Evolutionary conservation across 1,284 basidiomycete genomes (phyloP), one percentile per base, ranked within the genome.

Genomic region (Meripilus lineatus): DNA sequence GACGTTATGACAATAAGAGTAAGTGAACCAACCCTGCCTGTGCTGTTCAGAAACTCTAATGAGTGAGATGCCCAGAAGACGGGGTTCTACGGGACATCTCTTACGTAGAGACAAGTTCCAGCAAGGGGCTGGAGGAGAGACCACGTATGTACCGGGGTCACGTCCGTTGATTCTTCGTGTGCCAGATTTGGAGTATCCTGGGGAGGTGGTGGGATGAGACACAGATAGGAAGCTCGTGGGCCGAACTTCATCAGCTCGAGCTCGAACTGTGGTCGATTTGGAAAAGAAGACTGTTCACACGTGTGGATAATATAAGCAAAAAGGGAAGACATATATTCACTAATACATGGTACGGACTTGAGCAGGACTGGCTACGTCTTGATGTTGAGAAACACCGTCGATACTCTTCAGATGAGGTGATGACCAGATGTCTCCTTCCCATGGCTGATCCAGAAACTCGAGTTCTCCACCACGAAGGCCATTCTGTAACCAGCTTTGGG

Each of bases 1-100:
- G 48, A 81, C 76, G 66, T 89, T 87, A 67, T 93, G 92, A 70
- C 93, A 95, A 67, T 95, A 95, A 47, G 89, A 85, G 66, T 95
- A 96, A 33, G 93, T 96, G 69, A 95, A 96, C 93, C 93, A 97
- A 32, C 84, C 77, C 73, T 89, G 86, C 56, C 80, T 78, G 63
- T 86, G 83, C 87, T 90, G 57, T 51, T 48, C 44, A 55, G 43
- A 20, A 42, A 51, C 46, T 52, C n/a, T n/a, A n/a, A n/a, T n/a
- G n/a, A n/a, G n/a, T n/a, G n/a, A n/a, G 40, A 20, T 33, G 32
- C 35, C 42, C 18, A 40, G 28, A 10, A 10, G 28, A 30, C 8
- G n/a, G 28, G 28, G 10, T 30, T n/a, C 28, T 8, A 30, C 8
- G n/a, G n/a, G n/a, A 10, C 8, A 10, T 30, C n/a, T 73, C 84